Conservation (phyloP, 176 grass and related monocot species). For the Cenchrus americanus region DNA sequence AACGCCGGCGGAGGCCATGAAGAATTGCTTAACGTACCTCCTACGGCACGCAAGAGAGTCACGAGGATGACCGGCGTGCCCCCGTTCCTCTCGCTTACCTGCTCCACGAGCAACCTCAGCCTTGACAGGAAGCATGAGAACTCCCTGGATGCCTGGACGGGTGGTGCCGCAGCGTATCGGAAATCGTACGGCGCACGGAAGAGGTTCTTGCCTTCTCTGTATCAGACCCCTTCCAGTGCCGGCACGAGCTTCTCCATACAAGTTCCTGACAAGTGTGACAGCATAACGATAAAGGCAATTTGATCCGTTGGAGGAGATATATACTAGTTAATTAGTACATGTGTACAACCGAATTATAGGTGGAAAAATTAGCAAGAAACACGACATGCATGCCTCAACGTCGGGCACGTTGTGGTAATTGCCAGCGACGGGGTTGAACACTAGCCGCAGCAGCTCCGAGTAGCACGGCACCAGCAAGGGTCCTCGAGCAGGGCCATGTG, state of each 20-base stretch:
- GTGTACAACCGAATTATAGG: too few relatives aligned
- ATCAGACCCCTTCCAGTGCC: slow-evolving; percentile 30
- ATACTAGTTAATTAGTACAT: too few relatives aligned
- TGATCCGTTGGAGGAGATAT: too few relatives aligned
- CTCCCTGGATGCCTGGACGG: slow-evolving; percentile 21
- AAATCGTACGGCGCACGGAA: slow-evolving; percentile 64
- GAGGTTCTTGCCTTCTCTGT: slow-evolving; percentile 41
- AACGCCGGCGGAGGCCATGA: slow-evolving; percentile 40
- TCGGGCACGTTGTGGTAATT: not conserved
- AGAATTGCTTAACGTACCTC: slow-evolving; percentile 41
- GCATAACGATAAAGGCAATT: too few relatives aligned
- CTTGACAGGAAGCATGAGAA: not conserved
- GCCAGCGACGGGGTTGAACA: not conserved
- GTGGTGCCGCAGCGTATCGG: slow-evolving; percentile 35
- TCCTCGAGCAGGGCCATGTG: slow-evolving; percentile 5
- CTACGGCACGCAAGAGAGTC: slow-evolving; percentile 31
- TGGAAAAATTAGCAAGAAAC: not conserved
- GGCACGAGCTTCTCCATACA: slow-evolving; percentile 17
- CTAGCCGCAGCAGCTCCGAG: not conserved
- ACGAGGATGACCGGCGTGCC: slow-evolving; percentile 1
- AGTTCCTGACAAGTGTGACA: too few relatives aligned
- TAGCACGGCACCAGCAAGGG: not conserved
- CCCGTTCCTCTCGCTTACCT: slow-evolving; percentile 2
- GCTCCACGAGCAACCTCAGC: not conserved
- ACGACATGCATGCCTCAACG: slow-evolving; percentile 4